Conservation (phyloP, 352 stramenopile species). For the Aphanomyces cochlioides region DNA sequence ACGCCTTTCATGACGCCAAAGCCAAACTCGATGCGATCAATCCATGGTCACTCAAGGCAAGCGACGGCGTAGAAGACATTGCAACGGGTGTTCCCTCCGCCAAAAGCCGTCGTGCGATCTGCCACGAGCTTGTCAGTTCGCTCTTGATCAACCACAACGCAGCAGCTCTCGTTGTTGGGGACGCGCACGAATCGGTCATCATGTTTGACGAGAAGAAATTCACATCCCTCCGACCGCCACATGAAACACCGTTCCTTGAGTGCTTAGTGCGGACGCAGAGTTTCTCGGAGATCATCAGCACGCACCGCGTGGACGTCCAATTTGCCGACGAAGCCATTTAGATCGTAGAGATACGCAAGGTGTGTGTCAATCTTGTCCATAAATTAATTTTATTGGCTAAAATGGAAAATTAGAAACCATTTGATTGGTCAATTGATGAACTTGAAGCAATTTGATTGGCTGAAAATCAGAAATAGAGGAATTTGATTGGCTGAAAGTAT, state of each 20-base stretch:
- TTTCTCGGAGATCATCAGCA: conserved; percentile 80
- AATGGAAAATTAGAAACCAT: too few relatives aligned
- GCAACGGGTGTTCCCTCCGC: background rate
- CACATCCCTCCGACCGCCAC: conserved; percentile 46
- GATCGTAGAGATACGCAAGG: too few relatives aligned
- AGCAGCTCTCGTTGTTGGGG: conserved; percentile 72
- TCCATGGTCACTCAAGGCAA: conserved; percentile 43
- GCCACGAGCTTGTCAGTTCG: conserved; percentile 60
- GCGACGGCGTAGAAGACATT: conserved; percentile 32
- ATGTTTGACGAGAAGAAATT: conserved; percentile 87
- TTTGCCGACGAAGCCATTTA: background rate
- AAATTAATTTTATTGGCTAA: too few relatives aligned
- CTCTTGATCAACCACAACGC: conserved; percentile 65
- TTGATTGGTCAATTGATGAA: too few relatives aligned
- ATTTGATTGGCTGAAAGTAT: background rate
- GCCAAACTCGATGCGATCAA: conserved; percentile 49
- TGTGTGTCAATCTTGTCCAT: too few relatives aligned
- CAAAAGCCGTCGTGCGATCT: conserved; percentile 50
- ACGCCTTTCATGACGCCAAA: conserved; percentile 53
- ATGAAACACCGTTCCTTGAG: conserved; percentile 63
- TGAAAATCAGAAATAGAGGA: background rate
- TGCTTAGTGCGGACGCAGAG: conserved; percentile 70
- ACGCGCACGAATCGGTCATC: conserved; percentile 82
- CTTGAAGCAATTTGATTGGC: background rate
- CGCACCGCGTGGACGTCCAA: conserved; percentile 57